These are phyloP conservation scores for Mortierella sp. DNA, from an alignment of 371 early-diverging fungal genomes.

Conservation along the genomic window DNA sequence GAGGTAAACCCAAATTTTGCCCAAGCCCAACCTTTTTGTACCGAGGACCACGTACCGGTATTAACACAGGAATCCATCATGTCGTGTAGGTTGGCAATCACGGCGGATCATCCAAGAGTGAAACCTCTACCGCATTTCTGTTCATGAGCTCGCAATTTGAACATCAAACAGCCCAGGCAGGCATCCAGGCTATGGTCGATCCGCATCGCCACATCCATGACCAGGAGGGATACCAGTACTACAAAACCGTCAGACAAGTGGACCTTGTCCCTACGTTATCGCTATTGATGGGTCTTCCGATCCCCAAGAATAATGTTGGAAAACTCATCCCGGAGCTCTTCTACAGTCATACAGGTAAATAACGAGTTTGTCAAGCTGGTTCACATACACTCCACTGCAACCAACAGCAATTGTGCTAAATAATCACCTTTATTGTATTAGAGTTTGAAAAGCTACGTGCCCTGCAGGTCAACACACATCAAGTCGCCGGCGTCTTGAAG, in stretches of 20 bases:
- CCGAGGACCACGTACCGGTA: too few species aligned
- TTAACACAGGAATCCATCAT: background rate
- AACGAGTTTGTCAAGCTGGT: background rate
- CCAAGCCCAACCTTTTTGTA: too few species aligned
- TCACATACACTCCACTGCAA: background rate
- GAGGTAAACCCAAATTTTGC: constrained; percentile 60
- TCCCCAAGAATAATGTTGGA: constrained; percentile 93
- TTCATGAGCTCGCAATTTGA: constrained; percentile 25
- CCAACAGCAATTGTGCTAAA: background rate
- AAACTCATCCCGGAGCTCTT: constrained; percentile 77
- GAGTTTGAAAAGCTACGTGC: constrained; percentile 60
- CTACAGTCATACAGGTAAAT: constrained; percentile 24
- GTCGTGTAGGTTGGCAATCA: constrained; percentile 66
- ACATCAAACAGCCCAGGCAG: background rate
- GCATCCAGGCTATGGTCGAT: constrained; percentile 32
- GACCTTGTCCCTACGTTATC: constrained; percentile 91
- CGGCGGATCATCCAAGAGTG: constrained; percentile 72
- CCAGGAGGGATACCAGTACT: constrained; percentile 38
- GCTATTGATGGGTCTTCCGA: constrained; percentile 85
- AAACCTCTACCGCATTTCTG: constrained; percentile 66
- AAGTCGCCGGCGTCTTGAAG: constrained; percentile 62
- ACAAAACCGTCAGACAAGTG: constrained; percentile 79
- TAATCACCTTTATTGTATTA: constrained; percentile 9
- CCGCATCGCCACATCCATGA: constrained; percentile 7
- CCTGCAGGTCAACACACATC: constrained; percentile 70